These are phyloP conservation scores for Talaromyces sp. DNA, from an alignment of 2,329 filamentous ascomycete species.

Conservation along the genomic window DNA sequence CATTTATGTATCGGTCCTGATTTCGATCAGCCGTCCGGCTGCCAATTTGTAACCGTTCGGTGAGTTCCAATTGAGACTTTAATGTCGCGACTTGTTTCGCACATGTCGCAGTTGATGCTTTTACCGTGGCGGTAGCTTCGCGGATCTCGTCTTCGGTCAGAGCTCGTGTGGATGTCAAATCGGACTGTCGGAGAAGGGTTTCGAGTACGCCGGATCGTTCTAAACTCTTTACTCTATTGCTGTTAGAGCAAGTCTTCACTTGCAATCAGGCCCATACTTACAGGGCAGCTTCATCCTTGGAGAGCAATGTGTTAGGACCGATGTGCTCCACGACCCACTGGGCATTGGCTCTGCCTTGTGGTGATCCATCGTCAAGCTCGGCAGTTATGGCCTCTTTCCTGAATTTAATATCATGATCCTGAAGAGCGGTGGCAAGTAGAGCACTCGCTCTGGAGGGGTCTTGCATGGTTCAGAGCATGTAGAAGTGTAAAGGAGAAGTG, in stretches of 20 bases:
- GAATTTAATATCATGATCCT: slow-evolving; percentile 31
- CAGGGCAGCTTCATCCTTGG: slow-evolving; percentile 41
- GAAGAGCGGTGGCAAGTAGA: slow-evolving; percentile 30
- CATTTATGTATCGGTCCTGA: slow-evolving; percentile 30
- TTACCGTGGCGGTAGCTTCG: slow-evolving; percentile 36
- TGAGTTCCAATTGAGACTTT: slow-evolving; percentile 32
- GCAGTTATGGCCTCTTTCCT: slow-evolving; percentile 32
- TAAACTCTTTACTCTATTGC: slow-evolving; percentile 29
- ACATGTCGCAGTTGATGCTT: slow-evolving; percentile 38
- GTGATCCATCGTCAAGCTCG: slow-evolving; percentile 27
- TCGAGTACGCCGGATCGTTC: slow-evolving; percentile 33
- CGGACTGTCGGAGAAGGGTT: slow-evolving; percentile 29
- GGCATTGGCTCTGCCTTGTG: slow-evolving; percentile 23
- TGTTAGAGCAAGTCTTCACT: neutral
- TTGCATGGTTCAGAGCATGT: slow-evolving; percentile 18
- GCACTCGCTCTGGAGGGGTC: slow-evolving; percentile 17
- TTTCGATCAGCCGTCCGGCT: slow-evolving; percentile 27
- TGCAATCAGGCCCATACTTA: slow-evolving; percentile 22
- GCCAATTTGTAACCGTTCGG: slow-evolving; percentile 29
- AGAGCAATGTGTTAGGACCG: slow-evolving; percentile 36
- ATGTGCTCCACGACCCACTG: slow-evolving; percentile 38
- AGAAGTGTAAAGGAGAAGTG: neutral
- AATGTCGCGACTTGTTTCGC: slow-evolving; percentile 36
- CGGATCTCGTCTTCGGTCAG: slow-evolving; percentile 42
- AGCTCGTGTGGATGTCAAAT: slow-evolving; percentile 35